phyloP scores from a whole-genome alignment of 1,139 yeast genomes.

The Keqinozyma sinolaborantium region DNA sequence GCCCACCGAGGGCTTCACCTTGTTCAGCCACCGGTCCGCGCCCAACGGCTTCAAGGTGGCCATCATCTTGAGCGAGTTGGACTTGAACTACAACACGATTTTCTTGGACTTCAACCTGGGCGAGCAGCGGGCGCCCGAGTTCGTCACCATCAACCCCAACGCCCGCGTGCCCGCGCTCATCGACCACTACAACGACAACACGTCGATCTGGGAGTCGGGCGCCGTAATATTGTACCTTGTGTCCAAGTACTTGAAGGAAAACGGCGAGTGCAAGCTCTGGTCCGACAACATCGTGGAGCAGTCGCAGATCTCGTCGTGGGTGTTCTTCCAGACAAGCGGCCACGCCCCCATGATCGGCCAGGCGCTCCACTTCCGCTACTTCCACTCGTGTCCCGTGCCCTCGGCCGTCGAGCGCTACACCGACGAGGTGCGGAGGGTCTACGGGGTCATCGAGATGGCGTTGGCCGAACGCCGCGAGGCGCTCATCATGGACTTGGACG shows the following conservation, averaged over 20 bases:
- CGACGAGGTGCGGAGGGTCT: constrained; percentile 90
- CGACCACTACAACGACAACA: constrained; percentile 77
- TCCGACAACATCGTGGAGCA: constrained; percentile 78
- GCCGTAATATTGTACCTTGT: constrained; percentile 81
- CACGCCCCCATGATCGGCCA: constrained; percentile 99
- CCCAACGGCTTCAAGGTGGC: constrained; percentile 98
- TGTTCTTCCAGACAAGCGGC: constrained; percentile 92
- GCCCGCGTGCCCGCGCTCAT: constrained; percentile 93
- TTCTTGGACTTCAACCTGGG: constrained; percentile 85
- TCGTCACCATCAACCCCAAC: constrained; percentile 87
- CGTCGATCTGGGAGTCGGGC: constrained; percentile 92
- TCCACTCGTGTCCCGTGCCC: constrained; percentile 83
- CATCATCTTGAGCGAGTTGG: constrained; percentile 79
- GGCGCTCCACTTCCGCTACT: constrained; percentile 88
- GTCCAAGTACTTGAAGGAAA: constrained; percentile 62
- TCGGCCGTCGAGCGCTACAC: constrained; percentile 89
- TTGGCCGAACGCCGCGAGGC: constrained; percentile 91
- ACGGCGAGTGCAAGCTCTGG: constrained; percentile 77
- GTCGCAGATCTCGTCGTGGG: constrained; percentile 85
- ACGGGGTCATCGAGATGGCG: constrained; percentile 94
- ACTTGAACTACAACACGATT: constrained; percentile 75
- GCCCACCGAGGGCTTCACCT: constrained; percentile 80
- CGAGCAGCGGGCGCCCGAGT: constrained; percentile 92
- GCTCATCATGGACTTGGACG: constrained; percentile 83
- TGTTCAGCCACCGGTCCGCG: constrained; percentile 88